Evolutionary conservation across 192 early-diverging fungal genomes (phyloP), one percentile per base, ranked within the genome.

Genomic region (Gamsiella multidivaricata): DNA sequence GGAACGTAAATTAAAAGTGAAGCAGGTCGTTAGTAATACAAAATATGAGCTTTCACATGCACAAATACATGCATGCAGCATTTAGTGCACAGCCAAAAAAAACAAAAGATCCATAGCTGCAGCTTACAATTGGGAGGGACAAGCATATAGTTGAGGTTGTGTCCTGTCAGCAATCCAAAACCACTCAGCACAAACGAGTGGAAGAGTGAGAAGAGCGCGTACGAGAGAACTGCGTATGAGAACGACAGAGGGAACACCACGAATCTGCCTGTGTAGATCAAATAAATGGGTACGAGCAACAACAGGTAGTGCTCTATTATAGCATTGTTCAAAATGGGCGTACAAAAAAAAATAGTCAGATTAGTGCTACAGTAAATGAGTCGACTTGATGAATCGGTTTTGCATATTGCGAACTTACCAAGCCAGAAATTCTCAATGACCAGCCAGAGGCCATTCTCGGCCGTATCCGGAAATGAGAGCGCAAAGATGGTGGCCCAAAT

Each of bases 341-440:
- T 36, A 3, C 34, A 20, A 39, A 22, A 9, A 33, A 32, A 25
- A 25, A 3, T 8, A 54, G 26, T 28, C 0, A 11, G 0, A 28
- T 28, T n/a, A n/a, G n/a, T n/a, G n/a, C n/a, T n/a, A n/a, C n/a
- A n/a, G n/a, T n/a, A n/a, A n/a, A n/a, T n/a, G n/a, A n/a, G n/a
- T n/a, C n/a, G n/a, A n/a, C n/a, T n/a, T n/a, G n/a, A n/a, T n/a
- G n/a, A n/a, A n/a, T n/a, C 8, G 37, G 22, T 39, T 49, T 31
- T 25, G 37, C 14, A n/a, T 36, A 31, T 3, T 2, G 26, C 1
- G 14, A 45, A 45, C 63, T 60, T 70, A 85, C 84, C 86, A 6
- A 81, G 59, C 68, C 83, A 88, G 71, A 86, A 88, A 51, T 86
- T 86, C 54, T 83, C 79, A 11, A 84, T 84, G 28, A 86, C 87